A percentile compares a stretch with the other conserved stretches of the same genome.
Conservation (phyloP, 805 yeast species). For the Ogataea pilisensis region DNA sequence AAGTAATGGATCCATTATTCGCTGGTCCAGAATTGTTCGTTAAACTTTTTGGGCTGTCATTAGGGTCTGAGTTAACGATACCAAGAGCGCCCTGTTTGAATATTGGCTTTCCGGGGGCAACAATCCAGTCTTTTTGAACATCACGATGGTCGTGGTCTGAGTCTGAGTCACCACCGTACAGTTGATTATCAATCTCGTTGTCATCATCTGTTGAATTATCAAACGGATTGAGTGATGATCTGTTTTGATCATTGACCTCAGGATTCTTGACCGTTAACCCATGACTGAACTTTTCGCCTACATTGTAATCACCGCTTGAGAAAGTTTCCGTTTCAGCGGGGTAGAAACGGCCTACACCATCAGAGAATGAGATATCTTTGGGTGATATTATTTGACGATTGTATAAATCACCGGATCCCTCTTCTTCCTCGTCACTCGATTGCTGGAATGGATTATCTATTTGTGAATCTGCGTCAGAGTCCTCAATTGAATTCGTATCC, state of each 20-base stretch:
- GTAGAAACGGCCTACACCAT: neutral
- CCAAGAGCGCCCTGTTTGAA: neutral
- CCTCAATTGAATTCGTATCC: no score
- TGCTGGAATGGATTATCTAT: slow-evolving; percentile 2
- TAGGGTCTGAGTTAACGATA: neutral
- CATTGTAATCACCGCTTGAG: neutral
- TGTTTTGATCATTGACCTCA: neutral
- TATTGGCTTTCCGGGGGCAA: slow-evolving; percentile 1
- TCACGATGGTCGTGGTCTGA: no score
- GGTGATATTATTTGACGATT: no score
- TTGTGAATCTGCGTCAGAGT: neutral
- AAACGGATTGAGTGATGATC: neutral
- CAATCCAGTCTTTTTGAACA: neutral
- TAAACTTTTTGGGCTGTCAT: neutral
- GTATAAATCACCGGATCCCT: neutral
- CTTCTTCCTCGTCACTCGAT: slow-evolving; percentile 1
- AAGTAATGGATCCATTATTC: no score
- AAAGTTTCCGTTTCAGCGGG: neutral
- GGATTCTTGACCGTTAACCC: slow-evolving; percentile 3
- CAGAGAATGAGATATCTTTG: no score
- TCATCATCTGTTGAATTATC: neutral
- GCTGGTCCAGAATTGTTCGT: neutral
- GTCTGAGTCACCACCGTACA: neutral
- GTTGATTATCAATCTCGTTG: neutral
- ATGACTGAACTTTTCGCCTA: neutral